Evolutionary conservation across 176 grass and related monocot species (phyloP).

Genomic region (Stipa capillata): DNA sequence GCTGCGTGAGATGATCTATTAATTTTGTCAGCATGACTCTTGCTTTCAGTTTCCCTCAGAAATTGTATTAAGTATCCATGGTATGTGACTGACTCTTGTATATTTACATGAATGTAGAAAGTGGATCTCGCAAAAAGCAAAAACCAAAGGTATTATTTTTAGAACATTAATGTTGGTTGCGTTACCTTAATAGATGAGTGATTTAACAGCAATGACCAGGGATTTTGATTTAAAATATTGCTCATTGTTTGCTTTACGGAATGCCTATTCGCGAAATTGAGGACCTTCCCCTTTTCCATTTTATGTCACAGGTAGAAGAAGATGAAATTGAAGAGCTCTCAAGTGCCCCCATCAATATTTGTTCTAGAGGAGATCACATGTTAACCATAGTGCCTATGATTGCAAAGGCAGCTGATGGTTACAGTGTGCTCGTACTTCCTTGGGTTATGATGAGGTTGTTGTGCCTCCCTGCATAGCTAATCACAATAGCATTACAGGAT

Average conservation of each 20-base stretch:
- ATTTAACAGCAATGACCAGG: neutral
- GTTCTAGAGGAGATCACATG: no score
- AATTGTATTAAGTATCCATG: neutral
- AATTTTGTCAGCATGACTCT: neutral
- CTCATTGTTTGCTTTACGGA: neutral
- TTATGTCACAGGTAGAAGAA: conserved; percentile 34
- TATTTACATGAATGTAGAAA: conserved; percentile 34
- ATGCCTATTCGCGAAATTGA: neutral
- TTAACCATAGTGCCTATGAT: no score
- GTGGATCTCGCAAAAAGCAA: conserved; percentile 25
- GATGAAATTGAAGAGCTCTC: conserved; percentile 52
- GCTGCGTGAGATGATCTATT: neutral
- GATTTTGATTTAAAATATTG: neutral
- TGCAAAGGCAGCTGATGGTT: no score
- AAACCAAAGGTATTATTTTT: conserved; percentile 42
- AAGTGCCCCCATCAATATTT: no score
- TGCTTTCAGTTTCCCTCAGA: neutral
- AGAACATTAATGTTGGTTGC: neutral
- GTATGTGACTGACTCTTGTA: conserved; percentile 7
- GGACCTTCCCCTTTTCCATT: neutral
- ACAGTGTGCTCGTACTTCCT: no score
- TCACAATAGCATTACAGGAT: no score
- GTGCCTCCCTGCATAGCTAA: no score
- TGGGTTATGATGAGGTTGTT: no score
- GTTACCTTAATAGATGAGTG: neutral